Evolutionary conservation across 257 asterid species (phyloP).

Genomic region (Solanum bulbocastanum): DNA sequence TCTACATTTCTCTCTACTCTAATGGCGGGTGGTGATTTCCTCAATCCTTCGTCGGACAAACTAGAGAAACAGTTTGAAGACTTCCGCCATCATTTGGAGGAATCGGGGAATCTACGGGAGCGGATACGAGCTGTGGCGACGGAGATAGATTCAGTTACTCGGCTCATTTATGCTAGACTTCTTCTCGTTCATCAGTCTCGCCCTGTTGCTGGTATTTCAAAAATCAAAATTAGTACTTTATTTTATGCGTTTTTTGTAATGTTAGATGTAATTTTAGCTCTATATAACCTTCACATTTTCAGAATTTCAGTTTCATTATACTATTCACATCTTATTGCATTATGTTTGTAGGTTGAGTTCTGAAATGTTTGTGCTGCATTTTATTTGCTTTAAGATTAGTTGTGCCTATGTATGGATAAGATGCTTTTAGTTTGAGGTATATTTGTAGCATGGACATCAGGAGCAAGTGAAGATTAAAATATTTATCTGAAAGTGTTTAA

Average conservation of each 20-base stretch:
- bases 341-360: not conserved
- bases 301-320: not conserved
- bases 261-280: not conserved
- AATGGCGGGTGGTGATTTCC: slow-evolving; percentile 31
- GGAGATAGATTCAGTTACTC: slow-evolving; percentile 71
- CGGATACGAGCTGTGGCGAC: slow-evolving; percentile 60
- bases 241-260: not conserved
- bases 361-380: not conserved
- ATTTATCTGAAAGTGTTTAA: not conserved
- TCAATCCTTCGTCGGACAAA: slow-evolving; percentile 22
- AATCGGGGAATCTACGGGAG: slow-evolving; percentile 61
- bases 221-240: not conserved
- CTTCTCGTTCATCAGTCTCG: slow-evolving; percentile 69
- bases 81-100: slow-evolving; percentile 58
- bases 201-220: slow-evolving; percentile 46
- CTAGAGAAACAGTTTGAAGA: slow-evolving; percentile 69
- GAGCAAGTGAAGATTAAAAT: not conserved
- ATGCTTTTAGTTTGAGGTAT: not conserved
- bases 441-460: not conserved
- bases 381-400: not conserved
- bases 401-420: not conserved
- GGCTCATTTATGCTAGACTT: slow-evolving; percentile 68
- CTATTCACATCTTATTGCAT: not conserved
- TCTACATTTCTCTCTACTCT: slow-evolving; percentile 19
- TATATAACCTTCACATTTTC: not conserved